Evolutionary conservation across 208 protist species (phyloP), one percentile per base, ranked within the genome.

Genomic region (Blechomonas ayalai): DNA sequence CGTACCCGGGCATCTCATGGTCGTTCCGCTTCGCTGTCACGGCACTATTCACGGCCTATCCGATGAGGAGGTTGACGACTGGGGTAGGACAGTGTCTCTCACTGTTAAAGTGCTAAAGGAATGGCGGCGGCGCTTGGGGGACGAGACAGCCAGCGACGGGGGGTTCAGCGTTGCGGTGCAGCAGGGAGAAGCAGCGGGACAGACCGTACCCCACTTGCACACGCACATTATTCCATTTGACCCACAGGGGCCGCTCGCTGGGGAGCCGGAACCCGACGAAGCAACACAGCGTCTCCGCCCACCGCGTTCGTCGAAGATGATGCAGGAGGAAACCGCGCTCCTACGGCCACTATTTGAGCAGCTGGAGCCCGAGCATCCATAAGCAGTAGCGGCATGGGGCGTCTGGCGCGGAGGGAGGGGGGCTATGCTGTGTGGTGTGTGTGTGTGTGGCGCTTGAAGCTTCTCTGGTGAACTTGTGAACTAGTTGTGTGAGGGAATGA

Each of bases 171-270:
- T 92, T 29, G 79, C 80, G 19, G 64, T 92, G 5, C 84, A 92
- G 60, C 76, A 87, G 25, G 84, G 84, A 10, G 38, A 35, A 7
- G 34, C 72, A 16, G 76, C 84, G 0, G 84, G 84, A 13, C 84
- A 92, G 53, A 92, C 84, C 15, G 80, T 92, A 2, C 56, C 67
- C 1, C 84, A 92, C 53, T 56, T 87, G 10, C 84, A 92, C 52
- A 75, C 74, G 22, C 84, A 92, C 49, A 49, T 92, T 24, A 92
- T 92, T 38, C 83, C 83, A 0, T 89, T 89, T 41, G 70, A 89
- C 48, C 70, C 79, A 8, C 26, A 28, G 18, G 82, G 78, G 13
- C 61, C 68, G 36, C 59, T 92, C 10, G 73, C 76, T 0, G 71
- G 73, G 15, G 66, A 83, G 61, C 83, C 83, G 13, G 83, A 92